Conservation (phyloP, 2,329 filamentous ascomycete species). For the Monosporascus ibericus region DNA sequence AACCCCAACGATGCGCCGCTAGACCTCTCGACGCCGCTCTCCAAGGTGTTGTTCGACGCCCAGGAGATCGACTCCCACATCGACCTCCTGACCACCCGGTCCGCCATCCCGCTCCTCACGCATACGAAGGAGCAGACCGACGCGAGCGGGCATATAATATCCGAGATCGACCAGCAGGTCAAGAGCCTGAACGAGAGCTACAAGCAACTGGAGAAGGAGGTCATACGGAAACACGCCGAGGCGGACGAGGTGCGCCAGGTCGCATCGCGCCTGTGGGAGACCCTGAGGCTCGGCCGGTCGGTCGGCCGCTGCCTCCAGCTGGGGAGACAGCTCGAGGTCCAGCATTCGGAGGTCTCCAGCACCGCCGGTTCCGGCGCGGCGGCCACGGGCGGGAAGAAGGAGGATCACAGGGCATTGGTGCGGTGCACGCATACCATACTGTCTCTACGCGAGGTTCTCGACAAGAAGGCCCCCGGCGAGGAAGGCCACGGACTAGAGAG, state of each 20-base stretch:
- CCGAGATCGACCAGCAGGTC: conserved; percentile 74
- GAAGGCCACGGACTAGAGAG: conserved; percentile 72
- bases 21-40: conserved; percentile 90
- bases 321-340: conserved; percentile 80
- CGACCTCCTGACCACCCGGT: conserved; percentile 78
- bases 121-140: conserved; percentile 71
- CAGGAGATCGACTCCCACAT: conserved; percentile 97
- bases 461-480: conserved; percentile 59
- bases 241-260: conserved; percentile 77
- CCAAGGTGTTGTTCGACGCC: conserved; percentile 88
- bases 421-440: conserved; percentile 75
- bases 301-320: conserved; percentile 75
- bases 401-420: conserved; percentile 75
- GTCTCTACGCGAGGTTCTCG: conserved; percentile 66
- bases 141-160: conserved; percentile 65
- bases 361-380: conserved; percentile 20
- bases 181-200: conserved; percentile 78
- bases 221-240: conserved; percentile 76
- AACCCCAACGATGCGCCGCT: conserved; percentile 84
- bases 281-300: conserved; percentile 68
- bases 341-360: conserved; percentile 63
- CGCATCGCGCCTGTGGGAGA: conserved; percentile 73
- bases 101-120: conserved; percentile 71
- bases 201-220: conserved; percentile 77
- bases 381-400: conserved; percentile 40